These are phyloP conservation scores for Prunus dulcis DNA, from an alignment of 306 rosid genomes.

Conservation along the genomic window DNA sequence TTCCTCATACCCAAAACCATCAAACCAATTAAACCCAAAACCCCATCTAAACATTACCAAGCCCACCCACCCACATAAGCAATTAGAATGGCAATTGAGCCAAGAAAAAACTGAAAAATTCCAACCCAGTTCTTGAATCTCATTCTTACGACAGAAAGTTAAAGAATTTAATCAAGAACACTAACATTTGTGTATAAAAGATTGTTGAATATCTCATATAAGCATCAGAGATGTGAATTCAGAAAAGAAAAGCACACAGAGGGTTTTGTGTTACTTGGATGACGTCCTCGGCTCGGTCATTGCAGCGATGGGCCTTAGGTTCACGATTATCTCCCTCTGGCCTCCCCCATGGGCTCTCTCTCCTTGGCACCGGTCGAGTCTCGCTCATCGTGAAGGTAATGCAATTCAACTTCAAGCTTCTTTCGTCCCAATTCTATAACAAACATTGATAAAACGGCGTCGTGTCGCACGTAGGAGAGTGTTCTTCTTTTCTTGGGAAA, in stretches of 20 bases:
- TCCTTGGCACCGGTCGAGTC: slow-evolving; percentile 78
- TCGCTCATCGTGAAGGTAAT: slow-evolving; percentile 40
- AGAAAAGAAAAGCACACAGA: neutral
- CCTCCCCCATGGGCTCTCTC: slow-evolving; percentile 95
- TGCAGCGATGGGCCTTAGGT: slow-evolving; percentile 93
- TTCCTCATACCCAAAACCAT: neutral
- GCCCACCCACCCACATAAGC: neutral
- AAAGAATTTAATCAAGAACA: neutral
- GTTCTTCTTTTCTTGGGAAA: no score
- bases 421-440: neutral
- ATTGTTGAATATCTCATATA: neutral
- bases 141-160: neutral
- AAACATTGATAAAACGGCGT: neutral
- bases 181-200: neutral
- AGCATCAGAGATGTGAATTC: neutral
- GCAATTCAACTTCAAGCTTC: neutral
- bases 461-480: no score
- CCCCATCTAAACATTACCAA: neutral
- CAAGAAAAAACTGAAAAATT: neutral
- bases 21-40: neutral
- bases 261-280: slow-evolving; percentile 50
- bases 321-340: slow-evolving; percentile 73
- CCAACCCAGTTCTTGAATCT: slow-evolving; percentile 4
- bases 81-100: neutral
- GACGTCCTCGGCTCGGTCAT: slow-evolving; percentile 86